Evolutionary conservation across 192 early-diverging fungal genomes (phyloP).

Genomic region (Coemansia sp.): DNA sequence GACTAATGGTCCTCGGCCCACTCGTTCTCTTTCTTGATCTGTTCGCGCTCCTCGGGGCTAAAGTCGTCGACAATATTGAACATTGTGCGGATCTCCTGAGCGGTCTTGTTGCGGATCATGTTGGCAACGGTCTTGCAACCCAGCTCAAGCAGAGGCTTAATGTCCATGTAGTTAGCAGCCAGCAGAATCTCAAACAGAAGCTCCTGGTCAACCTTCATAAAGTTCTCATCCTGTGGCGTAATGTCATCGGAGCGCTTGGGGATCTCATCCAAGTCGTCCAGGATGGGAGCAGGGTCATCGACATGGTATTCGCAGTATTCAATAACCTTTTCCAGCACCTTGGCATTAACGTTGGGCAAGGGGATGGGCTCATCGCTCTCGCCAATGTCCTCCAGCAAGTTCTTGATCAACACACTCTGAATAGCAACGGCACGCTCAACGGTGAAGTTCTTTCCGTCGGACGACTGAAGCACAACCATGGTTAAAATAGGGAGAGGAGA

Average conservation of each 20-base stretch:
- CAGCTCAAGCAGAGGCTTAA: constrained; percentile 93
- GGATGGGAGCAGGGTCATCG: constrained; percentile 62
- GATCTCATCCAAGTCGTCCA: constrained; percentile 52
- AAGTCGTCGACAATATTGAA: constrained; percentile 98
- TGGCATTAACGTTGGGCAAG: constrained; percentile 71
- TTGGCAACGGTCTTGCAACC: constrained; percentile 98
- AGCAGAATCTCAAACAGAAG: constrained; percentile 79
- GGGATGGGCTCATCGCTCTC: constrained; percentile 69
- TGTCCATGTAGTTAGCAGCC: constrained; percentile 91
- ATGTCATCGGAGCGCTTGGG: constrained; percentile 71
- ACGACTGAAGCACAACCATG: constrained; percentile 56
- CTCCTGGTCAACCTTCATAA: constrained; percentile 77
- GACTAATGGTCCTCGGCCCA: constrained; percentile 62
- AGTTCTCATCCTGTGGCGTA: constrained; percentile 77
- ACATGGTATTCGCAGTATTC: constrained; percentile 81
- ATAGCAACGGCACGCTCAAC: constrained; percentile 67
- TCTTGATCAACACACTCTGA: constrained; percentile 75
- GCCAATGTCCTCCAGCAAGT: constrained; percentile 77
- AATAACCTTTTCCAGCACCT: constrained; percentile 77
- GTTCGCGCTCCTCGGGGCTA: constrained; percentile 93
- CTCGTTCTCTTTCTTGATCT: constrained; percentile 82
- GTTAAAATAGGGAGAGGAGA: neutral
- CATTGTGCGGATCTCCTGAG: constrained; percentile 90
- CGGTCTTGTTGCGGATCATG: constrained; percentile 93
- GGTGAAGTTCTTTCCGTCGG: constrained; percentile 61